Percentiles rank a stretch among this genome's conserved stretches.
Conservation (phyloP, 306 rosid species). For the Luffa aegyptiaca region DNA sequence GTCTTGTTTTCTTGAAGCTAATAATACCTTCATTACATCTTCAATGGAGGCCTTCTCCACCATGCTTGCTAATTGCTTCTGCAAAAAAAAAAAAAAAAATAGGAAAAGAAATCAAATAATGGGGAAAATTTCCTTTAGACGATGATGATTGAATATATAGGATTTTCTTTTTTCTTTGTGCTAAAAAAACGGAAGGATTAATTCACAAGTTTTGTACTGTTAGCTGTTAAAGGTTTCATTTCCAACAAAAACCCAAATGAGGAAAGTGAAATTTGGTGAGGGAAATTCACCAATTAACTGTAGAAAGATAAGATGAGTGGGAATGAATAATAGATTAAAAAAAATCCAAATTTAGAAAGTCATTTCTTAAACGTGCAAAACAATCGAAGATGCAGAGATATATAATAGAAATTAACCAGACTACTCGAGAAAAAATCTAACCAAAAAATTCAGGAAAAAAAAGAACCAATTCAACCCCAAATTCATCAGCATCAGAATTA, state of each 20-base stretch:
- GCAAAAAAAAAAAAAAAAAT: not conserved
- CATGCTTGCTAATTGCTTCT: slow-evolving; percentile 98
- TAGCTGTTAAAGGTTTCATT: not conserved
- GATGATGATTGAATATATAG: not conserved
- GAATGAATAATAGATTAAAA: slow-evolving; percentile 1
- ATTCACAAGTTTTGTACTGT: too few species aligned
- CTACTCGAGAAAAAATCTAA: not conserved
- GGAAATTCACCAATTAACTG: slow-evolving; percentile 25
- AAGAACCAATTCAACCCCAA: not conserved
- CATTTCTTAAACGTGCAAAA: not conserved
- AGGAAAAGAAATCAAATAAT: not conserved
- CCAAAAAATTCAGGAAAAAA: not conserved
- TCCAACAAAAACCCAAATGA: slow-evolving; percentile 37
- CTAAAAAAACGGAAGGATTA: not conserved
- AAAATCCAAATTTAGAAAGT: slow-evolving; percentile 44
- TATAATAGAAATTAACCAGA: not conserved
- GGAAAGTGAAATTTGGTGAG: slow-evolving; percentile 53
- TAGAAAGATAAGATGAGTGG: slow-evolving; percentile 41
- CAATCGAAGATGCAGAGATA: not conserved
- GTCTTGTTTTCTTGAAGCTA: slow-evolving; percentile 95
- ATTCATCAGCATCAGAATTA: not conserved
- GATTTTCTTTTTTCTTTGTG: not conserved
- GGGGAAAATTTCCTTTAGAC: not conserved
- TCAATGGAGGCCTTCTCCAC: slow-evolving; percentile 94
- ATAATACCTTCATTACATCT: slow-evolving; percentile 91